Conservation (phyloP, 345 rosid genomes). For the Salix viminalis region DNA sequence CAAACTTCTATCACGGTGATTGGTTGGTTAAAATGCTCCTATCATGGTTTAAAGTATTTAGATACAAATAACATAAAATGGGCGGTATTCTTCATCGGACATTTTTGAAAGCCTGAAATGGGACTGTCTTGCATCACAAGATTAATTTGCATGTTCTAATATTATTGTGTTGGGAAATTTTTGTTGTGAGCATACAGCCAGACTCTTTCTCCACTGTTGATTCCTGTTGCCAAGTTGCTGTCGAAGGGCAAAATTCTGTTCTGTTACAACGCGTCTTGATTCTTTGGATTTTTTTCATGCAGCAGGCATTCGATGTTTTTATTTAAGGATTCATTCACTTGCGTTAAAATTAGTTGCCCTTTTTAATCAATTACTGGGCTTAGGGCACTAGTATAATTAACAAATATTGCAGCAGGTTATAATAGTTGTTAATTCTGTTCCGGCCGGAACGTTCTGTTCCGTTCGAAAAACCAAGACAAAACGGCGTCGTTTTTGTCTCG, state of each 20-base stretch:
- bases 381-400: too few species aligned
- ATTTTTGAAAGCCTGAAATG: neutral
- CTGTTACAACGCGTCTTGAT: neutral
- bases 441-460: too few species aligned
- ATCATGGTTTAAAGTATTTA: slow-evolving; percentile 5
- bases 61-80: neutral
- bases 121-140: neutral
- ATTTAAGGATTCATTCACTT: neutral
- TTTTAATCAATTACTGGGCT: too few species aligned
- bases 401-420: neutral
- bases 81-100: neutral
- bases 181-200: neutral
- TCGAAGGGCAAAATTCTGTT: neutral
- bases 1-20: neutral
- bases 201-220: neutral
- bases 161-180: neutral
- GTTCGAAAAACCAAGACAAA: too few species aligned
- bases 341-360: neutral
- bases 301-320: neutral
- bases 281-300: neutral
- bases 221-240: neutral
- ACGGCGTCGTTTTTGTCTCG: too few species aligned
- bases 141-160: neutral
- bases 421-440: too few species aligned
- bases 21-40: neutral